Conservation (phyloP, 2,329 filamentous ascomycete species). For the Xylariaceae sp. region DNA sequence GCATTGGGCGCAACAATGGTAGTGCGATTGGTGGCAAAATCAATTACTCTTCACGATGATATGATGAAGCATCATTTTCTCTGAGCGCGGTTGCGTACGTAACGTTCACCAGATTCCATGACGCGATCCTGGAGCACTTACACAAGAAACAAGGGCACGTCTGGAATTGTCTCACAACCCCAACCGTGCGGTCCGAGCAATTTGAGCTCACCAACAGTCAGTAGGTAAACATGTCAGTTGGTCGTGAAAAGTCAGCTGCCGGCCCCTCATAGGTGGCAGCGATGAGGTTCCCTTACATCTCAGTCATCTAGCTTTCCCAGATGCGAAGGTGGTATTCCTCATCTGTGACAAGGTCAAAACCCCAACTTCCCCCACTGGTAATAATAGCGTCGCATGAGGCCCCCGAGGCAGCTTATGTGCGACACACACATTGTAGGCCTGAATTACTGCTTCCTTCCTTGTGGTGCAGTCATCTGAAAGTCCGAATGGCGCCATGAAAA, state of each 20-base stretch:
- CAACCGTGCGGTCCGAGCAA: background rate
- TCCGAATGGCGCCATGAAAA: background rate
- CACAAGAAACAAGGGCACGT: background rate
- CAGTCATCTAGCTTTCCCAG: background rate
- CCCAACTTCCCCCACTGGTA: background rate
- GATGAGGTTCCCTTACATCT: background rate
- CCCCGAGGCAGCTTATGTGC: background rate
- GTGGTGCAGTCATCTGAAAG: slow-evolving; percentile 4
- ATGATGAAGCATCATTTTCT: background rate
- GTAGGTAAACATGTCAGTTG: background rate
- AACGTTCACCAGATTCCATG: background rate
- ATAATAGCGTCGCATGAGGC: background rate
- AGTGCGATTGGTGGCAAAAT: background rate
- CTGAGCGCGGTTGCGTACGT: background rate
- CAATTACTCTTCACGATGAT: background rate
- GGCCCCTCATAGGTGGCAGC: background rate
- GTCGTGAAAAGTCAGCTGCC: background rate
- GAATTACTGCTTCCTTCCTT: background rate
- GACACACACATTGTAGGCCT: background rate
- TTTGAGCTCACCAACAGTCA: background rate
- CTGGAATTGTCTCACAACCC: background rate
- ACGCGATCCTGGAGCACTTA: background rate
- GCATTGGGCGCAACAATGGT: background rate
- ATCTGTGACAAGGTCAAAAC: background rate
- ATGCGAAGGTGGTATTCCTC: background rate